A percentile compares a stretch with the other conserved stretches of the same genome.
These are phyloP conservation scores for Monosporascus cannonballus DNA, from an alignment of 2,329 filamentous ascomycete species.

Conservation along the genomic window DNA sequence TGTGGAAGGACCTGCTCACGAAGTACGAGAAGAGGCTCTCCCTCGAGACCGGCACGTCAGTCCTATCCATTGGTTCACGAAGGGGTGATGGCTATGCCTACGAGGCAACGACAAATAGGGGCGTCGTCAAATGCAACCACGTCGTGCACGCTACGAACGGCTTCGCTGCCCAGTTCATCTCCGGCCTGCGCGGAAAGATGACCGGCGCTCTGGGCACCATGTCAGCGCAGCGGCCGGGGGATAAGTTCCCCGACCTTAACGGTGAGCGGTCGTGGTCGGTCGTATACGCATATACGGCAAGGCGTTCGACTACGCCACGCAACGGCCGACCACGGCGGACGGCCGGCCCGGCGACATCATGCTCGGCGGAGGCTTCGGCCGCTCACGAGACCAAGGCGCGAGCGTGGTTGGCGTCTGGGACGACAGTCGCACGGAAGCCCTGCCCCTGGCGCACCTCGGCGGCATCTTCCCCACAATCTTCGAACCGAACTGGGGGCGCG, in stretches of 20 bases:
- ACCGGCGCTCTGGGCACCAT: conserved; percentile 42
- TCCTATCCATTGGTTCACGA: conserved; percentile 31
- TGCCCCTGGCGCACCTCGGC: conserved; percentile 32
- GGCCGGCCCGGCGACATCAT: conserved; percentile 39
- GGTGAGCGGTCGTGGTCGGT: conserved; percentile 44
- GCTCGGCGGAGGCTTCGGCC: conserved; percentile 46
- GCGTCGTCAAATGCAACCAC: conserved; percentile 38
- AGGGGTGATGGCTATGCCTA: conserved; percentile 26
- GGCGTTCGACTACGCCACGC: conserved; percentile 47
- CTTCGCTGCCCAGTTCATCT: conserved; percentile 44
- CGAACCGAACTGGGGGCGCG: conserved; percentile 29
- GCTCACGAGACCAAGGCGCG: conserved; percentile 34
- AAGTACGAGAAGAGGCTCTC: conserved; percentile 12
- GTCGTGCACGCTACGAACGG: conserved; percentile 55
- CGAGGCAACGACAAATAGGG: conserved; percentile 37
- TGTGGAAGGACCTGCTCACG: conserved; percentile 36
- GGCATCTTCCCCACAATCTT: conserved; percentile 39
- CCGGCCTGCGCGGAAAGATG: conserved; percentile 39
- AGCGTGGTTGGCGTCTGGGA: conserved; percentile 41
- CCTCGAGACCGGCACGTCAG: conserved; percentile 10
- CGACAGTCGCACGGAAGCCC: conserved; percentile 35
- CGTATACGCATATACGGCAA: conserved; percentile 37
- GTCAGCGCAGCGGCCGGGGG: conserved; percentile 40
- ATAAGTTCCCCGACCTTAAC: conserved; percentile 23
- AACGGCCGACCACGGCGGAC: conserved; percentile 28